Base-by-base conservation (phyloP, 2,329 filamentous ascomycete genomes). In the Pseudogymnoascus sp. region DNA sequence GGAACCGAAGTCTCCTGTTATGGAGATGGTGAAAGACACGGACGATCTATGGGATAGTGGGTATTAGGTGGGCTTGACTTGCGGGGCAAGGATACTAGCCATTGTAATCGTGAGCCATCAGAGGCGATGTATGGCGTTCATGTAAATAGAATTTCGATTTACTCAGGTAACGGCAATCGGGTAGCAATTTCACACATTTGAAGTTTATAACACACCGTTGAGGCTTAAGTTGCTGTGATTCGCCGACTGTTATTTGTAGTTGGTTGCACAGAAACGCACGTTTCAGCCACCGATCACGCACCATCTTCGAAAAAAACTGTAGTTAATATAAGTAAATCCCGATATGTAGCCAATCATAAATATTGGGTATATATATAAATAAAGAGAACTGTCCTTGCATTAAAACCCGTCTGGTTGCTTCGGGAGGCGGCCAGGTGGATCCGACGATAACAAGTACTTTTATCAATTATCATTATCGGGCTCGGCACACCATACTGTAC, bases 1-100 rank as follows among this genome's bases (percentile, higher is more conserved):
- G 70, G 79, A 85, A 66, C 83, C 82, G 62, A 84, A 84, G 75
- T 85, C 82, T 58, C 85, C 84, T 3, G 82, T 83, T 0, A 66
- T 82, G 69, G 77, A 83, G 67, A 80, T 87, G 81, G 85, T 89
- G 6, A 74, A 76, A 74, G 81, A 77, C 66, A 76, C 78, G 14
- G 82, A 86, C 1, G 87, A 90, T 11, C 71, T 88, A 35, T 90
- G 87, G 87, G 70, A 71, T 66, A 69, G 66, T 63, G 70, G 65
- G 7, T 72, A 71, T 63, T 71, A 62, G 50, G 28, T 54, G 47
- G 28, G 28, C 47, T 54, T 12, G 28, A 54, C 28, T 32, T 54
- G 47, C 47, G 28, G 47, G 47, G 28, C 28, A 54, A 54, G 28
- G 6, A 54, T 54, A 54, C 47, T 32, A 54, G 25, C 47, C 6